Conservation (phyloP, 2,329 filamentous ascomycete genomes). For the Trichoderma semiorbis region DNA sequence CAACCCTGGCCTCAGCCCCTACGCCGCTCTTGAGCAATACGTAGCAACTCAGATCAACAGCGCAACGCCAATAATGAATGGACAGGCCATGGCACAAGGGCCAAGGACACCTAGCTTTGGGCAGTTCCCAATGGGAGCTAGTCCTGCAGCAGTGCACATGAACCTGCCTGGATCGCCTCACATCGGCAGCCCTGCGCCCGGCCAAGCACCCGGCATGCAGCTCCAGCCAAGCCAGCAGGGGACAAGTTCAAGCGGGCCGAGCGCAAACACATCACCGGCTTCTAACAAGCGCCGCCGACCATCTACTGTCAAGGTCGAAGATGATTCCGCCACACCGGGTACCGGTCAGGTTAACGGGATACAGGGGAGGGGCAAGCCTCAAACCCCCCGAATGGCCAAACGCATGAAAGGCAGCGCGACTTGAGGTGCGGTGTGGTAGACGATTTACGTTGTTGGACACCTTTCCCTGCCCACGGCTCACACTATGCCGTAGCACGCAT, state of each 20-base stretch:
- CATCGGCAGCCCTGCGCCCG: conserved; percentile 57
- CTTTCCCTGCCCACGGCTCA: background rate
- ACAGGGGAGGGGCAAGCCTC: conserved; percentile 48
- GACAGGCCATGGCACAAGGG: conserved; percentile 44
- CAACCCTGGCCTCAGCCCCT: conserved; percentile 54
- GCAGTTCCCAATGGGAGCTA: conserved; percentile 58
- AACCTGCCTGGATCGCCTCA: conserved; percentile 62
- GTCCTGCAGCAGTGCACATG: conserved; percentile 58
- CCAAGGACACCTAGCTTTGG: conserved; percentile 54
- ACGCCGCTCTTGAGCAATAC: conserved; percentile 59
- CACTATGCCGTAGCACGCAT: conserved; percentile 12
- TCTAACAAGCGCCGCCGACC: conserved; percentile 58
- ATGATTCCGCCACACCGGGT: conserved; percentile 50
- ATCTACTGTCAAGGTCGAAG: conserved; percentile 56
- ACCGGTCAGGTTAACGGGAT: conserved; percentile 51
- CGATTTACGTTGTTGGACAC: background rate
- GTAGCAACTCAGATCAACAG: conserved; percentile 47
- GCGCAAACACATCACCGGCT: conserved; percentile 63
- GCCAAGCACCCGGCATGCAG: conserved; percentile 63
- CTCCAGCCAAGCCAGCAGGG: conserved; percentile 66
- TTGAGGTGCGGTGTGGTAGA: conserved; percentile 21
- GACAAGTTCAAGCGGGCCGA: conserved; percentile 62
- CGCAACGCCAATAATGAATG: conserved; percentile 42
- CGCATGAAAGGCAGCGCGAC: conserved; percentile 47
- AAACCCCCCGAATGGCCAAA: conserved; percentile 57